These are phyloP conservation scores for Saxophila tyrrhenica DNA, from an alignment of 495 filamentous ascomycete genomes.

Conservation along the genomic window DNA sequence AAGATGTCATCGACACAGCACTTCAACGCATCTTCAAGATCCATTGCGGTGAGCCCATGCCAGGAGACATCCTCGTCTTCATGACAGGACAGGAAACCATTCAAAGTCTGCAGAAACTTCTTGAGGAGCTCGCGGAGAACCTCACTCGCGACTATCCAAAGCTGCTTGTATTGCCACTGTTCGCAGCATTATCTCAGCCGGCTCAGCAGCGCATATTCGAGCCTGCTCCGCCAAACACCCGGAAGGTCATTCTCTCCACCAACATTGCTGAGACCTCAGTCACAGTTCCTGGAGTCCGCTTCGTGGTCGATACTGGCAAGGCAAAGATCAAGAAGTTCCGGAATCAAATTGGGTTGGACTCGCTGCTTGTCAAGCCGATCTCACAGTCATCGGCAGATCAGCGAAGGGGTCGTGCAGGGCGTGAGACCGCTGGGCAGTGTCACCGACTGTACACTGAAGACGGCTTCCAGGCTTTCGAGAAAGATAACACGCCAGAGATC, in stretches of 20 bases:
- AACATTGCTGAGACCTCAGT: conserved; percentile 98
- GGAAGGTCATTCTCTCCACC: conserved; percentile 85
- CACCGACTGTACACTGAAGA: conserved; percentile 81
- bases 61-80: conserved; percentile 90
- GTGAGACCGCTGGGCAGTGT: conserved; percentile 84
- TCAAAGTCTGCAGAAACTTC: conserved; percentile 63
- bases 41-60: conserved; percentile 74
- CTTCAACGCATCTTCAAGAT: conserved; percentile 81
- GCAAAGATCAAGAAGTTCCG: conserved; percentile 90
- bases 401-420: conserved; percentile 79
- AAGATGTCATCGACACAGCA: conserved; percentile 72
- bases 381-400: conserved; percentile 91
- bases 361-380: conserved; percentile 79
- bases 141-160: conserved; percentile 68
- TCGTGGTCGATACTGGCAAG: conserved; percentile 88
- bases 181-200: conserved; percentile 59
- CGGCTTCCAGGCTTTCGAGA: conserved; percentile 57
- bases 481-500: conserved; percentile 76
- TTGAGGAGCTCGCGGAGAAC: conserved; percentile 63
- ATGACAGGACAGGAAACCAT: conserved; percentile 91
- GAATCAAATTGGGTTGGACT: conserved; percentile 73
- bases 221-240: conserved; percentile 58
- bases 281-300: conserved; percentile 84
- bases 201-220: conserved; percentile 80
- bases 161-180: conserved; percentile 57